phyloP scores from a whole-genome alignment of 2,329 filamentous ascomycete genomes.

The Neonectria hederae region DNA sequence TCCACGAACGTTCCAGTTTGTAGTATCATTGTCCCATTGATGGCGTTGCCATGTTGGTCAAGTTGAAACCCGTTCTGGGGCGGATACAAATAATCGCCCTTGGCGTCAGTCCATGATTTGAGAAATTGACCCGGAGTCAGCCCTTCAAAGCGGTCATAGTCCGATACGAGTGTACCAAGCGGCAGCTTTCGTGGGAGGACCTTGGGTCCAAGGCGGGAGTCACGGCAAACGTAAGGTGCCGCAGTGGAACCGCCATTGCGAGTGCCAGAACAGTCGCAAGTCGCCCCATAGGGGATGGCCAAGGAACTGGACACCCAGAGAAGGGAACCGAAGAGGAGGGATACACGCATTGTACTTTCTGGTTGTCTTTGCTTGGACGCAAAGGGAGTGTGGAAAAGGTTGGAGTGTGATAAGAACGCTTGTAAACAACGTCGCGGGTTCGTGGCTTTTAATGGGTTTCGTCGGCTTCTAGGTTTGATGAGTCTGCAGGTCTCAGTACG shows the following conservation, averaged over 20 bases:
- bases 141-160: conserved; percentile 52
- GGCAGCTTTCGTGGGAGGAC: conserved; percentile 48
- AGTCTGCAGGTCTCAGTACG: background rate
- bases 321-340: conserved; percentile 27
- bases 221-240: conserved; percentile 47
- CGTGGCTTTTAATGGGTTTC: background rate
- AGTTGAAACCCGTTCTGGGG: conserved; percentile 53
- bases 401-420: background rate
- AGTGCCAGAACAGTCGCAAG: conserved; percentile 39
- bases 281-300: conserved; percentile 25
- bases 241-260: conserved; percentile 25
- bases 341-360: conserved; percentile 23
- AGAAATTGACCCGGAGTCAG: conserved; percentile 54
- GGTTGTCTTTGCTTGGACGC: background rate
- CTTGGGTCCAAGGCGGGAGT: conserved; percentile 50
- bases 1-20: conserved; percentile 55
- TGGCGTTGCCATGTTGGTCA: conserved; percentile 46
- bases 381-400: background rate
- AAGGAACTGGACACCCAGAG: conserved; percentile 28
- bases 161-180: conserved; percentile 41
- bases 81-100: conserved; percentile 50
- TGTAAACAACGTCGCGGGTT: background rate
- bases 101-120: conserved; percentile 43
- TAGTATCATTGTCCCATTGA: conserved; percentile 54
- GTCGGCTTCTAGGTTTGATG: background rate